Base-by-base conservation (phyloP, 805 yeast genomes). In the Lipomyces orientalis region DNA sequence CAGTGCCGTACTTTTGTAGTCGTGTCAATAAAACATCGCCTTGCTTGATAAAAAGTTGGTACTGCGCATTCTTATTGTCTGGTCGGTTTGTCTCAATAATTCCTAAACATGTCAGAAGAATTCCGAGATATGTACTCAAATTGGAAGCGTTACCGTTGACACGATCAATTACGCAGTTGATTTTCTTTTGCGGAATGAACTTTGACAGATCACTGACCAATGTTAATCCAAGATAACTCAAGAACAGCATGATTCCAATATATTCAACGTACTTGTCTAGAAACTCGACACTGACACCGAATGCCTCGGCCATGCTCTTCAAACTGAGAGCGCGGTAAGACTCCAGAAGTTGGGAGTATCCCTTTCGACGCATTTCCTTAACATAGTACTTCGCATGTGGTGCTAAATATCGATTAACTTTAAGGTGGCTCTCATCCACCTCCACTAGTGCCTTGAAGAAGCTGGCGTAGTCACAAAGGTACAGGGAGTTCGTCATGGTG, bases 41-140 rank as follows among this genome's bases (percentile, higher is more conserved):
- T 77, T 90, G 96, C 79, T 91, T 93, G 75, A 95, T 88, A 75
- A 95, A 84, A 70, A 83, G 79, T 77, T 93, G 97, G 79, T 93
- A 95, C 80, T 94, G 98, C 65, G 91, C 90, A 77, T 95, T 94
- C 81, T 95, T 95, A 81, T 90, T 93, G 78, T 95, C 99, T 1
- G 98, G 97, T 73, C 98, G 86, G 79, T 93, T 95, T 19, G 99
- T 95, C 78, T 91, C 96, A 71, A 95, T 91, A 69, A 95, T 91
- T 34, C 83, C 71, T 64, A 25, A 22, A 33, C 25, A n/a, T 12
- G n/a, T 39, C 8, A 34, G n/a, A n/a, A 25, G 31, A 22, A 16
- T 22, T 39, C 4, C 25, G 33, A 19, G 31, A 7, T 43, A 14
- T 33, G 33, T 10, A 14, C 33, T 9, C 12, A 12, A 22, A 8